These are phyloP conservation scores for Tetrapyrgos nigripes DNA, from an alignment of 1,284 basidiomycete species.

Conservation along the genomic window DNA sequence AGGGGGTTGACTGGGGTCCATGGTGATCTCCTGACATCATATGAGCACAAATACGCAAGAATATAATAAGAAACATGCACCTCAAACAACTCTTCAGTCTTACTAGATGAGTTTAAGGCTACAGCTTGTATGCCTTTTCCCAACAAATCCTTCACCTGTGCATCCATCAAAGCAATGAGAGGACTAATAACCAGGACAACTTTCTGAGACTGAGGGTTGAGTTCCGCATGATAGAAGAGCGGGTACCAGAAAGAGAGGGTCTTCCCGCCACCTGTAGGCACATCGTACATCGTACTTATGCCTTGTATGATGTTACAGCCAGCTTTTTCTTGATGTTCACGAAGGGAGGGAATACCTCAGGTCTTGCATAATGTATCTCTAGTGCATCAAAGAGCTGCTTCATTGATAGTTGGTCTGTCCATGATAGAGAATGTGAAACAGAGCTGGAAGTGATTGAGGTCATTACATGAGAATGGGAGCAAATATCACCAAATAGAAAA, in stretches of 20 bases:
- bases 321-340: conserved; percentile 1
- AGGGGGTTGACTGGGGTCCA: background rate
- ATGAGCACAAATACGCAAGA: background rate
- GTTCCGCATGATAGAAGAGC: conserved; percentile 18
- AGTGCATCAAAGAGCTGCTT: background rate
- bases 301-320: conserved; percentile 16
- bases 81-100: background rate
- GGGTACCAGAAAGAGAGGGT: conserved; percentile 20
- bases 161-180: conserved; percentile 18
- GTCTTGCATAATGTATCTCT: background rate
- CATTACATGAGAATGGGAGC: background rate
- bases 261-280: conserved; percentile 22
- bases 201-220: conserved; percentile 14
- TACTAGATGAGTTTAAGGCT: conserved; percentile 10
- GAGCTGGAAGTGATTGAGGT: background rate
- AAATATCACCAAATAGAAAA: background rate
- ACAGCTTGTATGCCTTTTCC: conserved; percentile 12
- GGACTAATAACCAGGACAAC: conserved; percentile 19
- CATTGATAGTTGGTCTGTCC: background rate
- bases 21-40: background rate
- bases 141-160: conserved; percentile 14
- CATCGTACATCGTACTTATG: conserved; percentile 12
- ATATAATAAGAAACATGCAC: background rate
- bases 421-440: background rate
- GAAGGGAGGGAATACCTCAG: background rate